Percentiles rank a stretch among this genome's conserved stretches.
Conservation (phyloP, 2,329 filamentous ascomycete species). For the Erysiphe pulchra region DNA sequence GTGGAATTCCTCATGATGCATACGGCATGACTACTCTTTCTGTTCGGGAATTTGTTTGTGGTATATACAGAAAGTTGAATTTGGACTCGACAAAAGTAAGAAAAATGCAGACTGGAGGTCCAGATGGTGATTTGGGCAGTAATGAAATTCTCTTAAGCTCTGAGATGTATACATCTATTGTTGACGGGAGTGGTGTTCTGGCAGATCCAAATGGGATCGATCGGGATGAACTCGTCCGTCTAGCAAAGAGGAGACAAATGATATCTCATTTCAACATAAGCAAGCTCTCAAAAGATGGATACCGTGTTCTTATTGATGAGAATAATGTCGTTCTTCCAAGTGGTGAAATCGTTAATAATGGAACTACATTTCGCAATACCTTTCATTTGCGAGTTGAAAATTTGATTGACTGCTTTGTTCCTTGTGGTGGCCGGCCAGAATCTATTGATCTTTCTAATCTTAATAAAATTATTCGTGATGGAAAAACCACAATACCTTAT, state of each 20-base stretch:
- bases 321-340: constrained; percentile 65
- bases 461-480: constrained; percentile 66
- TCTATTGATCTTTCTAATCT: constrained; percentile 84
- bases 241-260: constrained; percentile 74
- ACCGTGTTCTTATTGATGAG: constrained; percentile 80
- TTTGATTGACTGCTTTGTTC: constrained; percentile 71
- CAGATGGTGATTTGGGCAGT: constrained; percentile 85
- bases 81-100: constrained; percentile 63
- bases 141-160: constrained; percentile 94
- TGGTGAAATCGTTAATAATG: constrained; percentile 72
- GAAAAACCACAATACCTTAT: constrained; percentile 71
- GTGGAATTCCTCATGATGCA: constrained; percentile 82
- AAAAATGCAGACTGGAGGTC: constrained; percentile 94
- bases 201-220: constrained; percentile 81
- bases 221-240: constrained; percentile 53
- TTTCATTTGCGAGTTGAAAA: constrained; percentile 69
- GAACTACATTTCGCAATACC: constrained; percentile 88
- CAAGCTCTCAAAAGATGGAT: constrained; percentile 72
- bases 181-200: constrained; percentile 89
- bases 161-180: constrained; percentile 83
- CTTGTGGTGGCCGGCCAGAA: constrained; percentile 86
- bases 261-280: constrained; percentile 63
- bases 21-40: constrained; percentile 98
- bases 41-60: constrained; percentile 83
- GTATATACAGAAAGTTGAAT: constrained; percentile 88